Conservation (phyloP, 768 basidiomycete species). For the Trametes cubensis region DNA sequence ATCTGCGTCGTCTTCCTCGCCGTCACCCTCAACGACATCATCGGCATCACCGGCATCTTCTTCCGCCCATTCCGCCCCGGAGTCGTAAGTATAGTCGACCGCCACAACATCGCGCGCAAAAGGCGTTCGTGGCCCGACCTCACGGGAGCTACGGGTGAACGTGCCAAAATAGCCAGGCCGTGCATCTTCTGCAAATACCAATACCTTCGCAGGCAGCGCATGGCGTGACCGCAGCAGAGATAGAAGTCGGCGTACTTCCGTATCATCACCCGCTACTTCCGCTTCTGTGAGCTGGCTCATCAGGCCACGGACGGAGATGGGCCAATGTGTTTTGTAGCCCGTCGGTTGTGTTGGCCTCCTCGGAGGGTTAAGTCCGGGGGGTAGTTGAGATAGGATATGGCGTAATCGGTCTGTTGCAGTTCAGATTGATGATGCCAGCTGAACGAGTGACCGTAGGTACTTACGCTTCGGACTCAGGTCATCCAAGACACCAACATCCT, state of each 20-base stretch:
- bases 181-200: conserved; percentile 82
- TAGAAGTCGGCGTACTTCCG: conserved; percentile 66
- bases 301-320: conserved; percentile 49
- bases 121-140: conserved; percentile 83
- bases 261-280: conserved; percentile 72
- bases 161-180: conserved; percentile 96
- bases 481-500: conserved; percentile 14
- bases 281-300: conserved; percentile 73
- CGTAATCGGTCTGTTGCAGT: conserved; percentile 27
- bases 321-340: conserved; percentile 35
- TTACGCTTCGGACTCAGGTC: conserved; percentile 47
- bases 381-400: conserved; percentile 23
- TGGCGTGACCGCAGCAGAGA: conserved; percentile 61
- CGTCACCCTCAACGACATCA: conserved; percentile 61
- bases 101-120: conserved; percentile 75
- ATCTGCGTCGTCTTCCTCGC: conserved; percentile 67
- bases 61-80: conserved; percentile 95
- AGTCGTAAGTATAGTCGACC: conserved; percentile 91
- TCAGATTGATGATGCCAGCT: not conserved
- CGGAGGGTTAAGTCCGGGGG: conserved; percentile 21
- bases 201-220: conserved; percentile 72
- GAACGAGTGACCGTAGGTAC: not conserved
- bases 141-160: conserved; percentile 80
- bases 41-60: conserved; percentile 77
- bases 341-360: conserved; percentile 37